Base-by-base conservation (phyloP, 139 green algal genomes). In the Micractinium sp. region DNA sequence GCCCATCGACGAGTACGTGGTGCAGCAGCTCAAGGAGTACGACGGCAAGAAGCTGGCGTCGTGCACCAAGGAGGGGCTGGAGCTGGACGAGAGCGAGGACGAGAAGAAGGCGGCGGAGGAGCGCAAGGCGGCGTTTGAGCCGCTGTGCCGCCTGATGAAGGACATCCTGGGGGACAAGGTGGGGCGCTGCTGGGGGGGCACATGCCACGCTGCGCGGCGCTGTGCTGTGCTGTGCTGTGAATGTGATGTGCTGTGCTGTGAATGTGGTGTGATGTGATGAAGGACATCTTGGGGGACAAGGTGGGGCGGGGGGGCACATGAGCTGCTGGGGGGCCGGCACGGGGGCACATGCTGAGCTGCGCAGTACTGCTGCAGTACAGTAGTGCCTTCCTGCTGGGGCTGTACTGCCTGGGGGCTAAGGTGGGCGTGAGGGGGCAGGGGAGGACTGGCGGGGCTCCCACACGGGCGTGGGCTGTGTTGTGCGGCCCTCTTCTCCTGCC, bases 21-120 rank as follows among this genome's bases (percentile, higher is more conserved):
- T 99, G 82, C 98, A 99, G 96, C 98, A 99, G 95, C 95, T 99
- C 67, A 99, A 99, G 95, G 97, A 98, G 95, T 98, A 98, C 89
- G 97, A 98, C 88, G 97, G 98, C 90, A 99, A 99, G 96, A 99
- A 99, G 96, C 96, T 99, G 86, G 96, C 99, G 73, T 98, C 91
- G 86, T 96, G 95, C 93, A 99, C 97, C 93, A 99, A 99, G 96
- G 98, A 99, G 93, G 96, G 96, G 47, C 94, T 98, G 76, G 94
- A 96, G 78, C 92, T 98, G 66, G 95, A 95, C 5, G 96, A 97
- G 81, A 93, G 36, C 33, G 93, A 95, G 88, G 93, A 95, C 63
- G 93, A 95, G 89, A 95, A 97, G 86, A 92, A 96, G 89, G 93
- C 90, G 23, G 91, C 97, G 89, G 98, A 99, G 75, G 98, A 99